These are phyloP conservation scores for Phtheirospermum japonicum DNA, from an alignment of 257 asterid genomes.

Conservation along the genomic window DNA sequence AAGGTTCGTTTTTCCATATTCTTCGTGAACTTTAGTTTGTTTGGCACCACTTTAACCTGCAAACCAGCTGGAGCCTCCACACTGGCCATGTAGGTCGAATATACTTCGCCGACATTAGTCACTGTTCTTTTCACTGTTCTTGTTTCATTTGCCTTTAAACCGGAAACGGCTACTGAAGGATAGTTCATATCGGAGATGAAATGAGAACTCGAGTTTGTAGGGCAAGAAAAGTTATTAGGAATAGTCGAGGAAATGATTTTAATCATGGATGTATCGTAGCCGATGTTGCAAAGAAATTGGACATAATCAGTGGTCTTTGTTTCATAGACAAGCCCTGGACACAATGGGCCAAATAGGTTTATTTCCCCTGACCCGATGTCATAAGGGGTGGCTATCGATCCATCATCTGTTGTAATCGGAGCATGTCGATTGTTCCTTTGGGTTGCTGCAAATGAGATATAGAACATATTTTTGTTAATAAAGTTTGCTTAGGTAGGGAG, in stretches of 20 bases:
- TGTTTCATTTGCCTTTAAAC: constrained; percentile 28
- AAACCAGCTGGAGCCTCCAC: constrained; percentile 40
- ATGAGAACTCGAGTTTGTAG: constrained; percentile 33
- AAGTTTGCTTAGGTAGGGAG: no score
- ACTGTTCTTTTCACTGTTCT: no score
- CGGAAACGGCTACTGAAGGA: constrained; percentile 65
- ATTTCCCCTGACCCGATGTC: constrained; percentile 82
- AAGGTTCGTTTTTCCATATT: constrained; percentile 44
- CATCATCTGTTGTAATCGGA: constrained; percentile 49
- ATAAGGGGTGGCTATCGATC: constrained; percentile 56
- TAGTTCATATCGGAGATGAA: constrained; percentile 73
- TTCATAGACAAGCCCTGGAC: constrained; percentile 85
- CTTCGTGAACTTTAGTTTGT: constrained; percentile 52
- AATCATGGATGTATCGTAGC: constrained; percentile 44
- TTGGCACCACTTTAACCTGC: constrained; percentile 55
- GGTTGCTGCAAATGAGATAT: constrained; percentile 44
- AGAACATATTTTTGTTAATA: not conserved
- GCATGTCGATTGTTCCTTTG: constrained; percentile 50
- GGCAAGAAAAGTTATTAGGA: constrained; percentile 63
- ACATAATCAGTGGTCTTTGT: constrained; percentile 52
- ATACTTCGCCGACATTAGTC: no score
- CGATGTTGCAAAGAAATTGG: constrained; percentile 61
- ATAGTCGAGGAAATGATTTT: constrained; percentile 44
- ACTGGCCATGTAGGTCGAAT: constrained; percentile 42
- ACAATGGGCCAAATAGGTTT: constrained; percentile 44